Base-by-base conservation (phyloP, 257 asterid genomes). In the Anisodus acutangulus region DNA sequence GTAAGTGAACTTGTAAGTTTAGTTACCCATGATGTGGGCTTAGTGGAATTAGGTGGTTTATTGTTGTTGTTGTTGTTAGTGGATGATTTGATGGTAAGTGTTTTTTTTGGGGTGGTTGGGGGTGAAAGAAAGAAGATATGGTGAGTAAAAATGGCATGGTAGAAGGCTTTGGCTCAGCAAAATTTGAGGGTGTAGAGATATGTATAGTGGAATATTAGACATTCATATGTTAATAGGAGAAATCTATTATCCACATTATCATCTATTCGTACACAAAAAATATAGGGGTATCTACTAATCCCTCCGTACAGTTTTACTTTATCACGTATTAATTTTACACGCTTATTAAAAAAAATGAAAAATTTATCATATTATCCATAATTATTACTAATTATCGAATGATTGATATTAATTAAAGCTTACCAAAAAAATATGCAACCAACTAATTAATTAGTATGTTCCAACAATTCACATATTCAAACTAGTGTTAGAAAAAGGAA, bases 11-110 rank as follows among this genome's bases (percentile, higher is more conserved):
- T 92, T 16, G 98, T 90, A 63, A 95, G 89, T n/a, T 91, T 86
- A 3, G 99, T 95, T 5, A 94, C 97, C 99, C 97, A 94, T 70
- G 98, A 94, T 3, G 89, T 82, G 74, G 93, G 87, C 82, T 89
- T 91, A 3, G 82, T 78, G 16, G 88, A 26, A 41, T 41, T 41
- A 12, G 87, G 55, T 10, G 92, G 90, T 6, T 74, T 72, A 11
- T 90, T 87, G 22, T 31, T 31, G 35, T 31, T 31, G 35, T 31
- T 31, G 35, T 90, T 88, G 80, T 89, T 83, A 83, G 85, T 45
- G 86, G 47, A 19, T 85, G 84, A 59, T 26, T 85, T 13, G 64
- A 7, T n/a, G 58, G 87, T 17, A 31, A 31, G 35, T 31, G 35
- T 26, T 82, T 22, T 11, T 82, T 66, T 81, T 84, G 16, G 8